Evolutionary conservation across 2,329 filamentous ascomycete species (phyloP).

Genomic region (Colletotrichum karsti): DNA sequence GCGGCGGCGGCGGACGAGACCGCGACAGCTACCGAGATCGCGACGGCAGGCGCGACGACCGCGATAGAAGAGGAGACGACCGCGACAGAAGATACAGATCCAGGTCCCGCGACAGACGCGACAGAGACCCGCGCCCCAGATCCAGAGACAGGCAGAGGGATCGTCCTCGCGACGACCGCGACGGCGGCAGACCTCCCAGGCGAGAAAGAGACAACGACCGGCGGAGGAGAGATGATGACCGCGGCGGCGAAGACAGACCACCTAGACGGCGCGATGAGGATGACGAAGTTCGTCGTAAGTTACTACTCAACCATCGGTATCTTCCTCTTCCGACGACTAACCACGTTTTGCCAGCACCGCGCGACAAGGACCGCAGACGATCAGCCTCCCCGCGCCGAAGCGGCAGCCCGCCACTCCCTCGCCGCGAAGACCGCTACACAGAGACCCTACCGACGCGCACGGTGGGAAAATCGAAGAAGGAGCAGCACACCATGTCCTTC

Average conservation of each 20-base stretch:
- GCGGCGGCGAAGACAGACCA: conserved; percentile 31
- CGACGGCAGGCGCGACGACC: conserved; percentile 37
- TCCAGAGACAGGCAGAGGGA: conserved; percentile 44
- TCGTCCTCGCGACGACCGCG: conserved; percentile 43
- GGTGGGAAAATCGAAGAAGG: conserved; percentile 32
- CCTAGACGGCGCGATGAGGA: conserved; percentile 32
- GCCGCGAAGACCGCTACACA: conserved; percentile 27
- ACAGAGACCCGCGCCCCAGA: conserved; percentile 33
- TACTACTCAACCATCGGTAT: no score
- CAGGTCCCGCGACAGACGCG: conserved; percentile 43
- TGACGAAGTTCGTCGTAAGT: conserved; percentile 28
- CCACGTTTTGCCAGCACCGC: conserved; percentile 10
- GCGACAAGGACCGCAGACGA: conserved; percentile 39
- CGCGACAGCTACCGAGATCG: conserved; percentile 38
- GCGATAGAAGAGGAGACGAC: conserved; percentile 23
- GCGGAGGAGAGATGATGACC: conserved; percentile 34
- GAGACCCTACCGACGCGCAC: conserved; percentile 43
- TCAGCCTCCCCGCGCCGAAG: conserved; percentile 44
- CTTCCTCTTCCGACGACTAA: not conserved
- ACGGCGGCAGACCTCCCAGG: conserved; percentile 44
- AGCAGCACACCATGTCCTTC: conserved; percentile 41
- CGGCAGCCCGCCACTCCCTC: conserved; percentile 31
- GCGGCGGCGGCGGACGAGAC: conserved; percentile 40
- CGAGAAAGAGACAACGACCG: conserved; percentile 38
- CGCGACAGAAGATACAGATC: conserved; percentile 40